A percentile compares a stretch with the other conserved stretches of the same genome.
Evolutionary conservation across 345 rosid genomes (phyloP).

Genomic region (Pistacia integerrima): DNA sequence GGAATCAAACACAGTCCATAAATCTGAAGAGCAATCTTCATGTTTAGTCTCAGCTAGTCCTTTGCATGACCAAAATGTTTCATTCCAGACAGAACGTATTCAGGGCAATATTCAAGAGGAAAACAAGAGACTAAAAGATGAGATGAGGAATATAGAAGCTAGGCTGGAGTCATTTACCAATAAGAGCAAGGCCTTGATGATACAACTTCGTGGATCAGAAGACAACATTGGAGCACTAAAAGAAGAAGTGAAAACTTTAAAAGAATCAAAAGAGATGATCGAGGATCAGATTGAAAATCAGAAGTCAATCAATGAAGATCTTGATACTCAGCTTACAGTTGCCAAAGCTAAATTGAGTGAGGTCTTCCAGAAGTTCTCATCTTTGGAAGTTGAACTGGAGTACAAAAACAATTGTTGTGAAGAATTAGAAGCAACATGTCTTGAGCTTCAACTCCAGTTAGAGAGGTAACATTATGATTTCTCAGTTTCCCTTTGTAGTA

Average conservation of each 20-base stretch:
- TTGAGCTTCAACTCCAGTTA: slow-evolving; percentile 89
- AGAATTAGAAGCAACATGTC: slow-evolving; percentile 84
- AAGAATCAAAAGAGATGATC: slow-evolving; percentile 50
- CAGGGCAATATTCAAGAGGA: slow-evolving; percentile 38
- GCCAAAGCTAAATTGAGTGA: slow-evolving; percentile 66
- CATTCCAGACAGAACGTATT: slow-evolving; percentile 1
- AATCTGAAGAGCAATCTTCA: slow-evolving; percentile 23
- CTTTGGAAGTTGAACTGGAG: slow-evolving; percentile 85
- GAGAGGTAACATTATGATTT: slow-evolving; percentile 58
- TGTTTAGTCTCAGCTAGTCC: slow-evolving; percentile 15
- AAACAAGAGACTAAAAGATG: slow-evolving; percentile 40
- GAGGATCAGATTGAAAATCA: slow-evolving; percentile 77
- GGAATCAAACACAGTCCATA: slow-evolving; percentile 21
- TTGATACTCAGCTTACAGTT: slow-evolving; percentile 77
- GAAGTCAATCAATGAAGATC: slow-evolving; percentile 76
- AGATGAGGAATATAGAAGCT: slow-evolving; percentile 43
- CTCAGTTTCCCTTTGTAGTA: slow-evolving; percentile 11
- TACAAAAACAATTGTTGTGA: slow-evolving; percentile 77
- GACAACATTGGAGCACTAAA: slow-evolving; percentile 47
- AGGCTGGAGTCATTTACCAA: slow-evolving; percentile 38
- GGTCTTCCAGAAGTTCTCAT: slow-evolving; percentile 67
- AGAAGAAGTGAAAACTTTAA: slow-evolving; percentile 45
- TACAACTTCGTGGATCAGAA: slow-evolving; percentile 46
- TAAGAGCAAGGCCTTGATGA: slow-evolving; percentile 38
- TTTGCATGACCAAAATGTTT: slow-evolving; percentile 14